phyloP scores from a whole-genome alignment of 352 stramenopile species.

The Globisporangium mamillatum region DNA sequence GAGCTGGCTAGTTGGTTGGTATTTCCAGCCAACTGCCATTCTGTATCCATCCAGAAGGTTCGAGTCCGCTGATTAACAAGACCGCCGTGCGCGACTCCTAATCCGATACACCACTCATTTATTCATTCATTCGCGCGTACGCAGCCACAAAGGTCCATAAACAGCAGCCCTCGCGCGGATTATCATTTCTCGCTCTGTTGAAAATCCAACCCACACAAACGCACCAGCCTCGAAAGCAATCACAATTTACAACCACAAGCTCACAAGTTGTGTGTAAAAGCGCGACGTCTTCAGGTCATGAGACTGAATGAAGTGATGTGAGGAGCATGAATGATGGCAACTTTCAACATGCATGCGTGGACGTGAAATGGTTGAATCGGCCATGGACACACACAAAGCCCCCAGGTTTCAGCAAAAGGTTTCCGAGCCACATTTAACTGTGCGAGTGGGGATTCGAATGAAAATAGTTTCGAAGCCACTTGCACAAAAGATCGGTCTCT shows the following conservation, averaged over 20 bases:
- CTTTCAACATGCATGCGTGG: not conserved
- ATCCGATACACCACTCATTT: not conserved
- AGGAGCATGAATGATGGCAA: not conserved
- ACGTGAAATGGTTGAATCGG: not conserved
- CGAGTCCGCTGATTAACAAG: not conserved
- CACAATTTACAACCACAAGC: not conserved
- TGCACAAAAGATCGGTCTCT: not conserved
- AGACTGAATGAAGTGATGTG: not conserved
- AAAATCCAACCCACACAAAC: not conserved
- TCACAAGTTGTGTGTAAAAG: not conserved
- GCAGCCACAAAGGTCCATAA: not conserved
- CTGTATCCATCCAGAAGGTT: not conserved
- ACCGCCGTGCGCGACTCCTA: not conserved
- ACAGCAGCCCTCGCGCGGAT: not conserved
- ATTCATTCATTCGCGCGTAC: not conserved
- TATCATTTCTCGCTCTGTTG: not conserved
- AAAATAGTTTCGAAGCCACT: not conserved
- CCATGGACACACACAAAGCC: not conserved
- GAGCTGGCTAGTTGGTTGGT: not conserved
- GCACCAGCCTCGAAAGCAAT: not conserved
- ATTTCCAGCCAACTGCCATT: not conserved
- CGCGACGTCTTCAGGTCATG: not conserved
- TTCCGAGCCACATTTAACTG: not conserved
- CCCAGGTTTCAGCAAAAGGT: not conserved
- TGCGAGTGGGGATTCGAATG: not conserved